These are phyloP conservation scores for Neurospora sp. DNA, from an alignment of 495 filamentous ascomycete species.

Conservation along the genomic window DNA sequence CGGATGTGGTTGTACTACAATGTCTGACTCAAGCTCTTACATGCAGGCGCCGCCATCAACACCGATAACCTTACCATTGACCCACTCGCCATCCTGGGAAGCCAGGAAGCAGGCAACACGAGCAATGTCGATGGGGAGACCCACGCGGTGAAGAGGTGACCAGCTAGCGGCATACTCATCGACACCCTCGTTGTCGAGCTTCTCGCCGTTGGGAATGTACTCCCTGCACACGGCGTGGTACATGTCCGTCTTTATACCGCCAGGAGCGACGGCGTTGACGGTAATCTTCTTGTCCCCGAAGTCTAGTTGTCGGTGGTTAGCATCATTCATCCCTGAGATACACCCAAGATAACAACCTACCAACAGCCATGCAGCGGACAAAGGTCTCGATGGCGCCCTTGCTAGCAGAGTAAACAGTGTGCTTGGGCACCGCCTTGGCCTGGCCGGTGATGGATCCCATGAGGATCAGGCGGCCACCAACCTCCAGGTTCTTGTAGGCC, in stretches of 20 bases:
- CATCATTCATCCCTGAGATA: not conserved
- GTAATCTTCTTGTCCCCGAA: constrained; percentile 41
- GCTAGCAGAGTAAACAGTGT: constrained; percentile 43
- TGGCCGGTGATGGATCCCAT: constrained; percentile 56
- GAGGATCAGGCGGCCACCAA: constrained; percentile 52
- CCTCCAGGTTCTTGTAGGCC: constrained; percentile 51
- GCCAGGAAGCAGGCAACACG: constrained; percentile 56
- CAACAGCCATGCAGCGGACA: constrained; percentile 25
- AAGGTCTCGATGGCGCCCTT: constrained; percentile 30
- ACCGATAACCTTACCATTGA: constrained; percentile 50
- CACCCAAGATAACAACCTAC: constrained; percentile 3
- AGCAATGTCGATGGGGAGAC: constrained; percentile 53
- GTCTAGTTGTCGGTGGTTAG: constrained; percentile 14
- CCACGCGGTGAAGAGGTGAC: constrained; percentile 51
- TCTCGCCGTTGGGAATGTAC: constrained; percentile 51
- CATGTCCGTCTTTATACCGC: constrained; percentile 63
- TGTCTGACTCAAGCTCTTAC: constrained; percentile 18
- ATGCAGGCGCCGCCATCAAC: constrained; percentile 39
- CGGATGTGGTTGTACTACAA: not conserved
- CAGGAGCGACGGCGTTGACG: constrained; percentile 56
- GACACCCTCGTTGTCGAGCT: constrained; percentile 29
- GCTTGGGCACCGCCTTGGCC: constrained; percentile 52
- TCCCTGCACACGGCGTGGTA: constrained; percentile 54
- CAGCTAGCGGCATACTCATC: constrained; percentile 41
- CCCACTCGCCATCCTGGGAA: constrained; percentile 55